Evolutionary conservation across 2,329 filamentous ascomycete species (phyloP).

Genomic region (Diplodia mutila): DNA sequence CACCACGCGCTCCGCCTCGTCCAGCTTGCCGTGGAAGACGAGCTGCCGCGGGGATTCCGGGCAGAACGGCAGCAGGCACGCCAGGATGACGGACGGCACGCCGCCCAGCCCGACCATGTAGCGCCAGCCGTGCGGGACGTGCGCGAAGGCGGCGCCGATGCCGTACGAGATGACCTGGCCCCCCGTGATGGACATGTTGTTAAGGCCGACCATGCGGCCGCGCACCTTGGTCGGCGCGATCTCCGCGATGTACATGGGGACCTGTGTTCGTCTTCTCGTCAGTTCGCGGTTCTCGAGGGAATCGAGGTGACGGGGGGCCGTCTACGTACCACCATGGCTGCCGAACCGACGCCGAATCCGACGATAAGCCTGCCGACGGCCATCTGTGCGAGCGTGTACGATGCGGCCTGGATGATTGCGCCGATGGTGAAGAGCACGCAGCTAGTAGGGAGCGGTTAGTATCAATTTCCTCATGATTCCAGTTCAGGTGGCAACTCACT

Average conservation of each 20-base stretch:
- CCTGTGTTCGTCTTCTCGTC: not conserved
- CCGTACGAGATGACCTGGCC: constrained; percentile 39
- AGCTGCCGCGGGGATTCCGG: constrained; percentile 56
- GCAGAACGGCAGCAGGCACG: constrained; percentile 49
- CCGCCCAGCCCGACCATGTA: constrained; percentile 56
- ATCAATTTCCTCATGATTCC: not conserved
- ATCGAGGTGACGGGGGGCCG: too few species aligned
- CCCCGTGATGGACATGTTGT: constrained; percentile 49
- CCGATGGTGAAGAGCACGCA: constrained; percentile 46
- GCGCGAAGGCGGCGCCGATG: constrained; percentile 37
- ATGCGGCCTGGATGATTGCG: constrained; percentile 34
- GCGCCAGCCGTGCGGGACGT: constrained; percentile 53
- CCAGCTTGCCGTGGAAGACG: constrained; percentile 47
- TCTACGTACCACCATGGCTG: constrained; percentile 47
- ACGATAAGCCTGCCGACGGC: constrained; percentile 52
- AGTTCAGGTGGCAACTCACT: not conserved
- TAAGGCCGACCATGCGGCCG: constrained; percentile 54
- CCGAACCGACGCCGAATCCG: constrained; percentile 55
- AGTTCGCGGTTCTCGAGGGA: too few species aligned
- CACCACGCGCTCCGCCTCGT: constrained; percentile 47
- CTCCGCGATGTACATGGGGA: constrained; percentile 54
- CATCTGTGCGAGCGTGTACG: constrained; percentile 50
- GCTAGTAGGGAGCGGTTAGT: constrained; percentile 11
- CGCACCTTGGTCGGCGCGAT: constrained; percentile 55
- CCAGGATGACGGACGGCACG: constrained; percentile 52